A percentile compares a stretch with the other conserved stretches of the same genome.
Evolutionary conservation across 257 asterid genomes (phyloP).

Genomic region (Cinchona pubescens): DNA sequence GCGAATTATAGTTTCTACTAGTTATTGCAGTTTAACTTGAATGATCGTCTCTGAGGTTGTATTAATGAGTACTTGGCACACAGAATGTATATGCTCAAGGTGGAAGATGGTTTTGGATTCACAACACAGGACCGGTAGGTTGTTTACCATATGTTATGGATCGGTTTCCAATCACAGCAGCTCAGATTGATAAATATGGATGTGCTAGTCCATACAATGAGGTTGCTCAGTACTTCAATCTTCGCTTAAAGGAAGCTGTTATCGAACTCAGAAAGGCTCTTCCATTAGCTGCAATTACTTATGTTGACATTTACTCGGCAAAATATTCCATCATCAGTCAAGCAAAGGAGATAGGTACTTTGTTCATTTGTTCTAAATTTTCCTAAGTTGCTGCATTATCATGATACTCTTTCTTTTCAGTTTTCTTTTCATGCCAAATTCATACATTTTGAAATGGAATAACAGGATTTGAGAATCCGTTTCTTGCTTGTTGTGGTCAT

Average conservation of each 20-base stretch:
- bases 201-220: conserved; percentile 65
- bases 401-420: no score
- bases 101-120: conserved; percentile 73
- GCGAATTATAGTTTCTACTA: neutral
- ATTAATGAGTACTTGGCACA: neutral
- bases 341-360: conserved; percentile 48
- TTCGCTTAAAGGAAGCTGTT: conserved; percentile 37
- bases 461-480: conserved; percentile 70
- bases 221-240: conserved; percentile 66
- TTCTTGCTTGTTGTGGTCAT: conserved; percentile 71
- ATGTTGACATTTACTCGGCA: conserved; percentile 56
- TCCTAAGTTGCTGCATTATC: no score
- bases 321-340: conserved; percentile 56
- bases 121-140: conserved; percentile 78
- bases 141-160: conserved; percentile 73
- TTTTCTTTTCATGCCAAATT: no score
- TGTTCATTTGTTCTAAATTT: no score
- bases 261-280: conserved; percentile 51
- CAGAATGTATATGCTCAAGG: conserved; percentile 50
- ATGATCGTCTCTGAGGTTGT: neutral
- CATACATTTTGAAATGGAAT: no score
- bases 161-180: conserved; percentile 44
- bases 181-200: conserved; percentile 60
- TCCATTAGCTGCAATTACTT: conserved; percentile 62
- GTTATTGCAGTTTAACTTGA: neutral